Evolutionary conservation across 2,329 filamentous ascomycete species (phyloP).

Genomic region (Botrytis pseudocinerea): DNA sequence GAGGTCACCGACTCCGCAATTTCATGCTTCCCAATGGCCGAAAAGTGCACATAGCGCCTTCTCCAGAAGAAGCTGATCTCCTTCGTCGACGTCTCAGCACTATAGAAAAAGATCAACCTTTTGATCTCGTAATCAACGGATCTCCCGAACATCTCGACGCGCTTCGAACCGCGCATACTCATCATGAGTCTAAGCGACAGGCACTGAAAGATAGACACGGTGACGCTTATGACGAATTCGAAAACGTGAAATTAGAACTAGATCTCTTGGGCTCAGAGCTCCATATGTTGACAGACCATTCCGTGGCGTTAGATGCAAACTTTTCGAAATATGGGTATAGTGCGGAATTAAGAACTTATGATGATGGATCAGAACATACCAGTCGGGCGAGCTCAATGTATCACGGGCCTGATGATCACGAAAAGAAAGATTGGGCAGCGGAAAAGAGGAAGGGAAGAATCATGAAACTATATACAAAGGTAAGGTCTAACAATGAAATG

Average conservation of each 20-base stretch:
- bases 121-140: constrained; percentile 60
- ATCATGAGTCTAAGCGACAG: constrained; percentile 52
- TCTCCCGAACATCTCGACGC: constrained; percentile 50
- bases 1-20: constrained; percentile 49
- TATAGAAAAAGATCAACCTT: constrained; percentile 41
- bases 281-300: constrained; percentile 53
- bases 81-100: constrained; percentile 48
- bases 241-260: constrained; percentile 54
- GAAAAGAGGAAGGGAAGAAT: constrained; percentile 44
- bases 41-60: constrained; percentile 56
- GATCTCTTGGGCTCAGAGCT: constrained; percentile 54
- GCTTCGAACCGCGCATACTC: constrained; percentile 52
- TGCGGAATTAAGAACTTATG: constrained; percentile 55
- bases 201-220: constrained; percentile 52
- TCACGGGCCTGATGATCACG: constrained; percentile 36
- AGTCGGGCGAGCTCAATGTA: constrained; percentile 29
- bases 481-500: constrained; percentile 5
- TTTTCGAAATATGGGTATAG: constrained; percentile 65
- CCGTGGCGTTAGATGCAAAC: constrained; percentile 58
- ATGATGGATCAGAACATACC: constrained; percentile 36
- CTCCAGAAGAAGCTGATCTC: constrained; percentile 54
- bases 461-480: constrained; percentile 57
- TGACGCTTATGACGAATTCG: constrained; percentile 56
- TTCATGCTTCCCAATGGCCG: constrained; percentile 57
- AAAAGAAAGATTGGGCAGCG: constrained; percentile 43